Percentiles rank a stretch among this genome's conserved stretches.
Evolutionary conservation across 805 yeast genomes (phyloP).

Genomic region (Myxozyma neotropica): DNA sequence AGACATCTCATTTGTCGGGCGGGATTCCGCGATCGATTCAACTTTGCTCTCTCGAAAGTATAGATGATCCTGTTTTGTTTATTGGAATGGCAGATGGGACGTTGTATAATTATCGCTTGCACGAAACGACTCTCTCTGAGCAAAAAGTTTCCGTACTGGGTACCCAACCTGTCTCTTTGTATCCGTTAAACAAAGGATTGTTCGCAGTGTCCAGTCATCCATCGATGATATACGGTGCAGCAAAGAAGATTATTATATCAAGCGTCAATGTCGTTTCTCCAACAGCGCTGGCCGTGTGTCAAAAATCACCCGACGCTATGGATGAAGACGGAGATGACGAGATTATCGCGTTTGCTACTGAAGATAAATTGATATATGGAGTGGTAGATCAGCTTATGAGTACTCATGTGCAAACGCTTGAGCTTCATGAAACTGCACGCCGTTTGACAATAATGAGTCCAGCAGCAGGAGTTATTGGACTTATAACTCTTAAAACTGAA

Average conservation of each 20-base stretch:
- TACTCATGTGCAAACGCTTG: conserved; percentile 34
- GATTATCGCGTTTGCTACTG: conserved; percentile 26
- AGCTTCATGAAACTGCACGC: conserved; percentile 32
- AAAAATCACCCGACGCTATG: not conserved
- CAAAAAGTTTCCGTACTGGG: conserved; percentile 24
- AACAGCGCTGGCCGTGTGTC: conserved; percentile 24
- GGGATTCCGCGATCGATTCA: conserved; percentile 25
- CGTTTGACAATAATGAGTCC: conserved; percentile 22
- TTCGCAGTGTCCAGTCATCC: conserved; percentile 32
- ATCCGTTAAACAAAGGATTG: conserved; percentile 11
- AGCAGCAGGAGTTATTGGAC: conserved; percentile 13
- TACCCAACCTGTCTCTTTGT: conserved; percentile 30
- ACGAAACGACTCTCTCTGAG: conserved; percentile 11
- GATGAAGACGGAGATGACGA: conserved; percentile 10
- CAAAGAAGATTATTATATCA: conserved; percentile 24
- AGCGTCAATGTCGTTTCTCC: conserved; percentile 25
- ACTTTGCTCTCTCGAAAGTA: conserved; percentile 15
- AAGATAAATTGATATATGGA: conserved; percentile 23
- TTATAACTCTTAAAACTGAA: conserved; percentile 27
- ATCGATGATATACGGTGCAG: conserved; percentile 28
- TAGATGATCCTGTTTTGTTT: conserved; percentile 18
- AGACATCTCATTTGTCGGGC: conserved; percentile 16
- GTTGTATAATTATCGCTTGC: conserved; percentile 16
- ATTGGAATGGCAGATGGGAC: conserved; percentile 34
- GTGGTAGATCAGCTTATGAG: conserved; percentile 29